Evolutionary conservation across 805 yeast species (phyloP), one percentile per base, ranked within the genome.

Genomic region (Starmerella sp.): DNA sequence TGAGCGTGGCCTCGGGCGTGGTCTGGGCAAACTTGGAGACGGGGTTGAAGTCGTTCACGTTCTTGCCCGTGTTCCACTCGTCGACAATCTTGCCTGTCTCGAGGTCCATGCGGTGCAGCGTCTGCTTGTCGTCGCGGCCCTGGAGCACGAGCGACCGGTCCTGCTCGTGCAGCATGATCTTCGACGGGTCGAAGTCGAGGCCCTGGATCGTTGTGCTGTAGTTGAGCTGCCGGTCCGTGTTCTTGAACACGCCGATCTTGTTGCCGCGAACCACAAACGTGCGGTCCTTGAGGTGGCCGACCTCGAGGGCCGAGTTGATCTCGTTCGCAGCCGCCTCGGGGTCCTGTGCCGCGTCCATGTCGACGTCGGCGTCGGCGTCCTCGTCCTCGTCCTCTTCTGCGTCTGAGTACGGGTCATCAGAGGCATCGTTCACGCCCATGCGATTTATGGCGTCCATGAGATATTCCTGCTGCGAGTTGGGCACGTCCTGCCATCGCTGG

Each of bases 41-140:
- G 5, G 95, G 90, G 2, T 83, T 84, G 66, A 81, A 82, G 30
- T 73, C 74, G 28, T 66, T 63, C 22, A 84, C 74, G 37, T 76
- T 71, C n/a, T 53, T 42, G 41, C 55, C 57, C 22, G 62, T 55
- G 4, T 59, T 51, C 93, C 95, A 89, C 65, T 86, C 93, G 66
- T 89, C 96, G n/a, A 89, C 84, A 52, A 89, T 76, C 64, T 82
- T 74, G 13, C 96, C 96, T 55, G 80, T 76, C 64, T 79, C 84
- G 49, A 89, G 69, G 70, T 89, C 96, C 88, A 88, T 78, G 61
- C 80, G 78, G 70, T 76, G 86, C 48, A 89, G 66, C 34, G 72
- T 75, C 44, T 74, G 70, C 28, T 64, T 63, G 42, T 75, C 69
- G 4, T 67, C 64, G 2, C 74, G 71, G 63, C 79, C 81, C 63